phyloP scores from a whole-genome alignment of 1,284 basidiomycete genomes.

The Vanrija humicola region DNA sequence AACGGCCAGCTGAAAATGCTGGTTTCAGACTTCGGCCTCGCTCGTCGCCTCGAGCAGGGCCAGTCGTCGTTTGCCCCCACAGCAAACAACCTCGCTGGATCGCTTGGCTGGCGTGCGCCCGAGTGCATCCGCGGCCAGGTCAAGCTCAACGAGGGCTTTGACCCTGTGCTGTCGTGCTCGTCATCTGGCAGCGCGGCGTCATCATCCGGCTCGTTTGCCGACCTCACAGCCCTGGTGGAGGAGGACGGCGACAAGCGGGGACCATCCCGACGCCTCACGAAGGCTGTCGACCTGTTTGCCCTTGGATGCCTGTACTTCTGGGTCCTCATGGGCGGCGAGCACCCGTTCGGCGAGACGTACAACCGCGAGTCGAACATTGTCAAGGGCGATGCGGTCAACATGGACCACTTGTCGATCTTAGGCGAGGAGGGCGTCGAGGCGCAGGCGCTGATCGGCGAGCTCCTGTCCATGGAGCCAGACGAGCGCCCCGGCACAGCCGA shows the following conservation, averaged over 20 bases:
- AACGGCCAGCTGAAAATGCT: conserved; percentile 71
- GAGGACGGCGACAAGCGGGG: conserved; percentile 19
- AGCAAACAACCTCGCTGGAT: conserved; percentile 68
- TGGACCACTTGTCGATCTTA: conserved; percentile 68
- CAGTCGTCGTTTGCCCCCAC: conserved; percentile 89
- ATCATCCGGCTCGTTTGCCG: conserved; percentile 25
- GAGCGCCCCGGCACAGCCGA: conserved; percentile 80
- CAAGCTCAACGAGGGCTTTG: conserved; percentile 70
- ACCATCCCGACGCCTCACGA: conserved; percentile 61
- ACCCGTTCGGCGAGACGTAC: conserved; percentile 86
- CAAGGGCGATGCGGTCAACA: conserved; percentile 63
- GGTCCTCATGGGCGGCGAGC: conserved; percentile 76
- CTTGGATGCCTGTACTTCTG: conserved; percentile 91
- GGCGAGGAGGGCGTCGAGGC: conserved; percentile 90
- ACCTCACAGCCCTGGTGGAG: conserved; percentile 1
- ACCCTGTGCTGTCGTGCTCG: conserved; percentile 57
- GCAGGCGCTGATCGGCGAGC: conserved; percentile 66
- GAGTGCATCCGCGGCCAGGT: conserved; percentile 89
- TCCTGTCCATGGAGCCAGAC: conserved; percentile 71
- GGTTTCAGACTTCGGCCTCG: conserved; percentile 92
- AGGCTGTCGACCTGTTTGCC: conserved; percentile 90
- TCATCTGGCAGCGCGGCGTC: conserved; percentile 28
- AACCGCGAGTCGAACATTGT: conserved; percentile 89
- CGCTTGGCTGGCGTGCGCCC: conserved; percentile 89
- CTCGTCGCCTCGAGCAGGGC: conserved; percentile 85